Evolutionary conservation across 225 moss, liverwort and hornwort genomes (phyloP), one percentile per base, ranked within the genome.

Genomic region (Physcomitrium patens): DNA sequence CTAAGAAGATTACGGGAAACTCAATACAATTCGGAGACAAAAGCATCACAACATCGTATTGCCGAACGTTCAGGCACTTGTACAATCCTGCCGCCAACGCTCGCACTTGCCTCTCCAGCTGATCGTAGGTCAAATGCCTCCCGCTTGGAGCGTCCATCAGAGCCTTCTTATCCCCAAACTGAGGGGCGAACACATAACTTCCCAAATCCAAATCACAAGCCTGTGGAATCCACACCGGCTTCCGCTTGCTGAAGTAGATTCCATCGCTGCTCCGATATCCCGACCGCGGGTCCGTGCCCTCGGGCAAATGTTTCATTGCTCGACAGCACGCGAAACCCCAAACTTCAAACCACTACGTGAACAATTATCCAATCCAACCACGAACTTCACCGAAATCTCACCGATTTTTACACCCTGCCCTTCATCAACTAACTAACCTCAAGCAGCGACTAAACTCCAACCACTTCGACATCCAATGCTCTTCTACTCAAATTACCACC

Each of bases 1-100:
- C 87, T 10, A 85, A 77, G 49, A 87, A 87, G 31, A 87, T 80
- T 12, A 85, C 85, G 8, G 85, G 50, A 50, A 82, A 85, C 65
- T 85, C 82, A 41, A 87, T 61, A 31, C 82, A 85, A 66, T 85
- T 87, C 31, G 72, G 50, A 20, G 87, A 79, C 63, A 87, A n/a
- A 19, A 87, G 84, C 87, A 87, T 78, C 28, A 87, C 87, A 44
- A 85, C 87, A 46, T 87, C 85, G 61, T 77, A 41, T 69, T 87
- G 81, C 26, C 87, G 81, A 64, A 85, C 85, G 41, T 80, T 80
- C 65, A 87, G 41, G 12, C 65, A 75, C 69, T 62, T 82, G 69
- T 75, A 76, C 68, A 87, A 65, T 16, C 80, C 82, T 0, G 77
- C 80, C 42, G 87, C 87, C 50, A 87, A 19, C 20, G 75, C 44